Base-by-base conservation (phyloP, 805 yeast genomes). In the Candida silvicultrix region DNA sequence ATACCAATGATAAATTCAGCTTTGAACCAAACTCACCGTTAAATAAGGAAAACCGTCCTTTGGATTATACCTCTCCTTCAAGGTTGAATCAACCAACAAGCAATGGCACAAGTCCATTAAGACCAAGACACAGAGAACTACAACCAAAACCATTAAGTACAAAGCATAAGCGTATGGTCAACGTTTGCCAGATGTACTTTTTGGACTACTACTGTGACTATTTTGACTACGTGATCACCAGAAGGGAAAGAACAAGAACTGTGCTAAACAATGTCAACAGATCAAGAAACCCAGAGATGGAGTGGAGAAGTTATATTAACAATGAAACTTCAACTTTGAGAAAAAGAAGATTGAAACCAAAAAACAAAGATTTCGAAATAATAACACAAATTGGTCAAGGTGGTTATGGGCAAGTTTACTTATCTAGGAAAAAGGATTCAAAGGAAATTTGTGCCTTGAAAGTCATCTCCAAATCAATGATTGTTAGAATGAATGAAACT, bases 351-450 rank as follows among this genome's bases (percentile, higher is more conserved):
- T 74, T 89, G 48, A 88, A 89, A 65, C 96, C 97, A 32, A 87
- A 85, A 63, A 94, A 90, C 62, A 90, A 90, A 56, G 99, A 94
- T 65, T 94, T 94, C 63, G 95, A 89, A 62, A 87, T 92, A 73
- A 84, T 94, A 54, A 94, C 99, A 1, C 99, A 94, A 69, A 97
- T 94, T 29, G 99, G 99, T 14, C 99, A 94, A 70, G 99, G 99
- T 60, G 99, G 99, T 3, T 94, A 94, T 62, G 99, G 99, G 21
- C 97, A 94, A 67, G 99, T 94, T n/a, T 94, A 88, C 58, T 70
- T 94, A 51, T 97, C 99, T 1, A 78, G 90, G 54, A 94, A 94
- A 72, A 83, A 82, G 54, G 99, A 94, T 60, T 89, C 98, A 1
- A 80, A 83, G 52, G 99, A 94, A 66, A 85, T 94, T 41, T 92